Evolutionary conservation across 1,284 basidiomycete species (phyloP).

Genomic region (Cryptococcus sp.): DNA sequence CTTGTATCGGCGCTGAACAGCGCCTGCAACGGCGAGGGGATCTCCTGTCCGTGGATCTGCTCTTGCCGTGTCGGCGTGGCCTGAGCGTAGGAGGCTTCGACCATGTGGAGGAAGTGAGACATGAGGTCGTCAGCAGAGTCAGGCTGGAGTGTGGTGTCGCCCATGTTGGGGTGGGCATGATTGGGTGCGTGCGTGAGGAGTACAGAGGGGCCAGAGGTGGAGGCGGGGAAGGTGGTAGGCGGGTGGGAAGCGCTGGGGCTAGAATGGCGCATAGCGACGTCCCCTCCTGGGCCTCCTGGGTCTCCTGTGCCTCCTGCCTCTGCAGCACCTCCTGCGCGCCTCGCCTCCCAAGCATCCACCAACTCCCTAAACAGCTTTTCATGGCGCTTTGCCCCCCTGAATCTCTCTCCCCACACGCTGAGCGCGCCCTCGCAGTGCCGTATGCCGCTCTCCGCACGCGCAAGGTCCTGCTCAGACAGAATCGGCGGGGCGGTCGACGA

Average conservation of each 20-base stretch:
- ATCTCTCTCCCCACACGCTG: conserved; percentile 10
- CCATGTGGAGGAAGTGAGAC: conserved; percentile 1
- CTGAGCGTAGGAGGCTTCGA: not conserved
- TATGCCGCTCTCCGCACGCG: conserved; percentile 16
- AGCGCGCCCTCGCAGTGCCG: conserved; percentile 18
- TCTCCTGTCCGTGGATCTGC: not conserved
- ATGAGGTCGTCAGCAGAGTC: not conserved
- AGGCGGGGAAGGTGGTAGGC: not conserved
- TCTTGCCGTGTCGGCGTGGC: not conserved
- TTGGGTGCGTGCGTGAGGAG: too few species aligned
- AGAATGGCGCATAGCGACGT: not conserved
- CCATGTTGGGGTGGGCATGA: not conserved
- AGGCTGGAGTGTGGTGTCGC: not conserved
- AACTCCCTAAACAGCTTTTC: conserved; percentile 21
- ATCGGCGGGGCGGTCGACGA: conserved; percentile 7
- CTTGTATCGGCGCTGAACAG: not conserved
- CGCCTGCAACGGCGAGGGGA: not conserved
- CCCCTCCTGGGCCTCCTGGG: not conserved
- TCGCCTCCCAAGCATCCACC: conserved; percentile 15
- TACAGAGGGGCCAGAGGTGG: not conserved
- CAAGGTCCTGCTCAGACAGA: conserved; percentile 11
- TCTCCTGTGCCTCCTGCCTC: too few species aligned
- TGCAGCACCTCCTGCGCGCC: not conserved
- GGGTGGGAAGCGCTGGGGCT: not conserved
- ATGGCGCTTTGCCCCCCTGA: conserved; percentile 17